phyloP scores from a whole-genome alignment of 306 rosid genomes.

The Styphnolobium japonicum region DNA sequence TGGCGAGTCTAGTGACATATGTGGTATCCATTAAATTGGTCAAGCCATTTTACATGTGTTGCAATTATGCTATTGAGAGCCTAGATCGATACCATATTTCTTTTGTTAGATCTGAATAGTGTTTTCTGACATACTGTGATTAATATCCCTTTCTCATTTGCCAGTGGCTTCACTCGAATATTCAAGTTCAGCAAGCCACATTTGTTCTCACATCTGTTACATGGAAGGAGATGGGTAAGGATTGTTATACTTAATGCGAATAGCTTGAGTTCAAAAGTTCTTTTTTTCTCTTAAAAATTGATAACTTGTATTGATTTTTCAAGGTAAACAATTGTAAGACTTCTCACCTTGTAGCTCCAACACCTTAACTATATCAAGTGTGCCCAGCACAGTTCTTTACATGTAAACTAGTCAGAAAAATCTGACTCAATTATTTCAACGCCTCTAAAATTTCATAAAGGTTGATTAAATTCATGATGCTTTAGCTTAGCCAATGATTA shows the following conservation, averaged over 20 bases:
- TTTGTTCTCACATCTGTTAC: conserved; percentile 52
- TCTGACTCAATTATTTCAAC: neutral
- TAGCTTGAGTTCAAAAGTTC: neutral
- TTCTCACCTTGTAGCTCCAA: neutral
- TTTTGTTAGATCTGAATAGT: neutral
- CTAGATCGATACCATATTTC: neutral
- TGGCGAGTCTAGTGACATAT: neutral
- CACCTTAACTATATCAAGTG: neutral
- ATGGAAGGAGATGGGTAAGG: conserved; percentile 86
- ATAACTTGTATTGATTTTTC: neutral
- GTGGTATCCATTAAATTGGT: neutral
- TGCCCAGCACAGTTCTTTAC: neutral
- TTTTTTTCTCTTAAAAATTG: conserved; percentile 2
- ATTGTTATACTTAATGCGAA: conserved; percentile 10
- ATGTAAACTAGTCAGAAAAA: neutral
- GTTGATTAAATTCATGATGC: neutral
- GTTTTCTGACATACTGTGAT: conserved; percentile 18
- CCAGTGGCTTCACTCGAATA: conserved; percentile 86
- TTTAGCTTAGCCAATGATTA: neutral
- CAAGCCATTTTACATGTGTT: neutral
- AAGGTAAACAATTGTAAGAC: neutral
- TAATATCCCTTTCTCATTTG: conserved; percentile 28
- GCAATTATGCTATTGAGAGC: neutral
- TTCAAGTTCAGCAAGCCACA: conserved; percentile 77
- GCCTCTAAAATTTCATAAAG: neutral